Percentiles rank a stretch among this genome's conserved stretches.
Conservation (phyloP, 2,329 filamentous ascomycete genomes). For the Colletotrichum sp. region DNA sequence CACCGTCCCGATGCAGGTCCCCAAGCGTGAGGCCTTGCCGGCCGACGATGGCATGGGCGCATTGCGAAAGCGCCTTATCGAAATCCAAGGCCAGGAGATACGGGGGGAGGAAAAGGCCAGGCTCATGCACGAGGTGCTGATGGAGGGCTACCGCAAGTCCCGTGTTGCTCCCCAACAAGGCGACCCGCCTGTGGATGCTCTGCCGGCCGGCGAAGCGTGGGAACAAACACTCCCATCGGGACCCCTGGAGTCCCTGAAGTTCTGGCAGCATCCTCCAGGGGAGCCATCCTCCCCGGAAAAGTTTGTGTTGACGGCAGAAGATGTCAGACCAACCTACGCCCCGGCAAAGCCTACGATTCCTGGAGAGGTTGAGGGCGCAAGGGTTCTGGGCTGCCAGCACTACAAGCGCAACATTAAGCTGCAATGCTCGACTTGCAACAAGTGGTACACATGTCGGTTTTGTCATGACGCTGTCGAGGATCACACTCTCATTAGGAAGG, state of each 20-base stretch:
- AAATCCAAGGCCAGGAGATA: conserved; percentile 68
- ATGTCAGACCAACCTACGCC: conserved; percentile 72
- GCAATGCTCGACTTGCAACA: conserved; percentile 87
- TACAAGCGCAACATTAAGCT: conserved; percentile 96
- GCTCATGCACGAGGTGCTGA: conserved; percentile 73
- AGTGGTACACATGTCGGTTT: conserved; percentile 94
- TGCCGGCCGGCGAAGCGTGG: conserved; percentile 26
- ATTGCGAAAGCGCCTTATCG: conserved; percentile 70
- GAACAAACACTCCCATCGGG: conserved; percentile 49
- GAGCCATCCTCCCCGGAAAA: conserved; percentile 44
- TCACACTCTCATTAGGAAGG: conserved; percentile 78
- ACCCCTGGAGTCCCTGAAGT: conserved; percentile 59
- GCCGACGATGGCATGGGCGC: conserved; percentile 81
- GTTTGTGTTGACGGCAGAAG: conserved; percentile 61
- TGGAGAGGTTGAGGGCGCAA: conserved; percentile 47
- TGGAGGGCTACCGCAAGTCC: conserved; percentile 66
- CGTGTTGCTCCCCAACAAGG: conserved; percentile 17
- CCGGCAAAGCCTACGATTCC: conserved; percentile 54
- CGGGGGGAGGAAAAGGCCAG: conserved; percentile 70
- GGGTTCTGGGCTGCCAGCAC: conserved; percentile 79
- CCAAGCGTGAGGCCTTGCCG: conserved; percentile 51
- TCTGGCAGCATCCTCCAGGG: conserved; percentile 58
- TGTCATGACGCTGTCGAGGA: conserved; percentile 88
- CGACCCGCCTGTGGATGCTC: conserved; percentile 1
- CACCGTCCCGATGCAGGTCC: not conserved